Percentiles rank a stretch among this genome's conserved stretches.
Evolutionary conservation across 129 eudicot genomes (phyloP).

Genomic region (Dittrichia graveolens): DNA sequence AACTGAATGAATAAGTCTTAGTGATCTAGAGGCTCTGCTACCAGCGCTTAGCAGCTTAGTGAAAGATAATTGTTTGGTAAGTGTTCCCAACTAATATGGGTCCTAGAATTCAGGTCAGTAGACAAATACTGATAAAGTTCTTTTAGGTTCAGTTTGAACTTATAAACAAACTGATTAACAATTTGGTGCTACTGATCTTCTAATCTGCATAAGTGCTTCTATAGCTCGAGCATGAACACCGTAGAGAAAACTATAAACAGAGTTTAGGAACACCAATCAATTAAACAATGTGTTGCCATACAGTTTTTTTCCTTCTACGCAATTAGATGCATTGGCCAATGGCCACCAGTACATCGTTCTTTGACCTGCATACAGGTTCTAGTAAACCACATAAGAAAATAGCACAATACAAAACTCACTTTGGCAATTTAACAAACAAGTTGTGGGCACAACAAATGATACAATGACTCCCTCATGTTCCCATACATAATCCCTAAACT

Average conservation of each 20-base stretch:
- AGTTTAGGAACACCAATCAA: not conserved
- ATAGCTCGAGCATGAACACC: not conserved
- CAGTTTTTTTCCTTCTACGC: not conserved
- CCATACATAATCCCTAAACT: not conserved
- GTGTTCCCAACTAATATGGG: not conserved
- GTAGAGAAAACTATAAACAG: too few species aligned
- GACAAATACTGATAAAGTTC: too few species aligned
- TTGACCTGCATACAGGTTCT: too few species aligned
- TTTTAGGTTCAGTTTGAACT: too few species aligned
- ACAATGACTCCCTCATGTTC: not conserved
- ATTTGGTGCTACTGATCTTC: not conserved
- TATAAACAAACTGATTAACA: not conserved
- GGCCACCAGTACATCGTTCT: not conserved
- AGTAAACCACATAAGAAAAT: not conserved
- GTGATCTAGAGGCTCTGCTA: too few species aligned
- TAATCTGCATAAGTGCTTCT: not conserved
- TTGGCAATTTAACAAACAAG: slow-evolving; percentile 24
- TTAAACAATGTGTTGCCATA: not conserved
- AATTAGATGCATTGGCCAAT: too few species aligned
- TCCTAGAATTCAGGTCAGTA: not conserved
- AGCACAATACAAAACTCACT: not conserved
- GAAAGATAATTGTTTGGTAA: not conserved
- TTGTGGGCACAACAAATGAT: not conserved
- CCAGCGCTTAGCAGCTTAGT: too few species aligned
- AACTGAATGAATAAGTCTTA: too few species aligned